Evolutionary conservation across 371 early-diverging fungal species (phyloP), one percentile per base, ranked within the genome.

Genomic region (Blakeslea trispora): DNA sequence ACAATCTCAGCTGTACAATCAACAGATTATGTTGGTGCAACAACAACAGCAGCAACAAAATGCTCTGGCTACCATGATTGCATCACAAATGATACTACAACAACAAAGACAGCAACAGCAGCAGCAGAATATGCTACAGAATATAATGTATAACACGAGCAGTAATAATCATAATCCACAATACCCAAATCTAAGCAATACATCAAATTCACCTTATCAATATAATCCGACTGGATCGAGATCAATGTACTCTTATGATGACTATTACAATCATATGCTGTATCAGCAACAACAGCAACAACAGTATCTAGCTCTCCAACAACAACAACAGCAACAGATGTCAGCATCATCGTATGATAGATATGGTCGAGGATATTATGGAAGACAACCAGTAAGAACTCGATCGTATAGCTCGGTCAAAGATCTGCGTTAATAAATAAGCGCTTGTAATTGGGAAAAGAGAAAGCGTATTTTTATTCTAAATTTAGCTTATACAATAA

Each of bases 1-100:
- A 9, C 56, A 46, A 7, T 21, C 45, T 1, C 52, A 50, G 17
- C 46, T 37, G 14, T 37, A 37, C 11, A 14, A 14, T 14, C 37
- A 9, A 10, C 37, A 28, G 7, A 28, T 28, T 3, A 28, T 28
- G 28, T 7, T 37, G 9, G 3, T 37, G 14, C 14, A 18, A 18
- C 43, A 43, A 17, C 43, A 43, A 19, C 43, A 43, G 19, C 43
- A 43, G 2, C 57, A 57, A 17, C 61, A 64, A 32, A 52, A 37
- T n/a, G 51, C 55, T 34, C 14, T 6, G 3, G 34, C 34, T 3
- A 49, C 24, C 13, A 19, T 31, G 7, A 49, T 49, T 21, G 34
- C 49, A 35, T 19, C 49, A 13, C 31, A 19, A 37, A 37, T 37
- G 37, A 9, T 13, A 37, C 37, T 13, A 10, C 37, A 37, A 37